Conservation (phyloP, 2,329 filamentous ascomycete genomes). For the Shiraia sp. region DNA sequence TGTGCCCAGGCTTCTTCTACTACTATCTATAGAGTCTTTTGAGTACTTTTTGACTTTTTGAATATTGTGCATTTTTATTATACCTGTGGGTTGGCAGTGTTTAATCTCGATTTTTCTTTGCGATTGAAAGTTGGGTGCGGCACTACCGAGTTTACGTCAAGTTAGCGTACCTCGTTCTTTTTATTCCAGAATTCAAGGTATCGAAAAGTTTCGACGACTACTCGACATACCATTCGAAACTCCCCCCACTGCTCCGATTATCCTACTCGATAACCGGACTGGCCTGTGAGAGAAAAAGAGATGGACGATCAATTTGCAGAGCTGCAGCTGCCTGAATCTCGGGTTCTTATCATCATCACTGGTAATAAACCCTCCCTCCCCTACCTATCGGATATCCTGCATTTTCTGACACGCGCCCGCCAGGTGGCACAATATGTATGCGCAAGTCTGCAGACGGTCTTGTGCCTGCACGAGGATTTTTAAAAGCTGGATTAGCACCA, state of each 20-base stretch:
- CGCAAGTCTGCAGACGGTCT: constrained; percentile 77
- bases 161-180: background rate
- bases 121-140: no score
- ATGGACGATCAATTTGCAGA: constrained; percentile 35
- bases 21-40: no score
- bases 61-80: no score
- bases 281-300: constrained; percentile 8
- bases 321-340: constrained; percentile 65
- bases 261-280: no score
- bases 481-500: constrained; percentile 79
- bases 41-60: no score
- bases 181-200: background rate
- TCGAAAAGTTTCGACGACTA: no score
- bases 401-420: constrained; percentile 6
- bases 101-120: no score
- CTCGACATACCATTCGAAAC: no score
- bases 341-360: constrained; percentile 88
- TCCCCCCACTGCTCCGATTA: background rate
- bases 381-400: background rate
- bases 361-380: no score
- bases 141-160: background rate
- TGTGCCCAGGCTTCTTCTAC: background rate
- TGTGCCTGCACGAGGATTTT: constrained; percentile 72
- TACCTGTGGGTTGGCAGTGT: no score
- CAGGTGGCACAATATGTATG: constrained; percentile 85